These are phyloP conservation scores for Rhodamnia argentea DNA, from an alignment of 345 rosid genomes.

Conservation along the genomic window DNA sequence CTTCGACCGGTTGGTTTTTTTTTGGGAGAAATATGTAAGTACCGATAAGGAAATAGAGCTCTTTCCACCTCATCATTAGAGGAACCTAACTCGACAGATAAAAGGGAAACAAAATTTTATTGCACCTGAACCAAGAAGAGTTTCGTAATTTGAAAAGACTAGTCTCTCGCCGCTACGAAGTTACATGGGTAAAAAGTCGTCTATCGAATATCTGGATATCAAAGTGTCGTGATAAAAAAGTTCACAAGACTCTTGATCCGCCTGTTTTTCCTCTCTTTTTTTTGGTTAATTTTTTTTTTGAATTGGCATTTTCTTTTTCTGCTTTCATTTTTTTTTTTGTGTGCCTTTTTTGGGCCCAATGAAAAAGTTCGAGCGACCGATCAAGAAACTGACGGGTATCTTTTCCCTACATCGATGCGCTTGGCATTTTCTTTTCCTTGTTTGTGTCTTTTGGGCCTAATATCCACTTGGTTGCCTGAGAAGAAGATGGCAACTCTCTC, in stretches of 20 bases:
- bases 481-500: background rate
- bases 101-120: background rate
- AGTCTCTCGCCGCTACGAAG: background rate
- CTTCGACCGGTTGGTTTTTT: background rate
- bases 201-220: background rate
- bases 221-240: no score
- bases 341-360: no score
- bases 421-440: background rate
- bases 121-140: background rate
- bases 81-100: background rate
- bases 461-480: background rate
- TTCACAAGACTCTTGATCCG: no score
- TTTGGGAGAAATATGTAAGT: background rate
- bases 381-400: no score
- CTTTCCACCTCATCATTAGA: background rate
- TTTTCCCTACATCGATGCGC: no score
- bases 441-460: background rate
- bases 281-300: no score
- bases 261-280: no score
- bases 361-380: no score
- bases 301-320: no score
- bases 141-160: background rate
- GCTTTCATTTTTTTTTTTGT: no score
- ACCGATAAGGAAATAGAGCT: background rate
- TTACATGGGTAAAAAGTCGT: background rate